Evolutionary conservation across 805 yeast genomes (phyloP), one percentile per base, ranked within the genome.

Genomic region (Huiozyma naganishii): DNA sequence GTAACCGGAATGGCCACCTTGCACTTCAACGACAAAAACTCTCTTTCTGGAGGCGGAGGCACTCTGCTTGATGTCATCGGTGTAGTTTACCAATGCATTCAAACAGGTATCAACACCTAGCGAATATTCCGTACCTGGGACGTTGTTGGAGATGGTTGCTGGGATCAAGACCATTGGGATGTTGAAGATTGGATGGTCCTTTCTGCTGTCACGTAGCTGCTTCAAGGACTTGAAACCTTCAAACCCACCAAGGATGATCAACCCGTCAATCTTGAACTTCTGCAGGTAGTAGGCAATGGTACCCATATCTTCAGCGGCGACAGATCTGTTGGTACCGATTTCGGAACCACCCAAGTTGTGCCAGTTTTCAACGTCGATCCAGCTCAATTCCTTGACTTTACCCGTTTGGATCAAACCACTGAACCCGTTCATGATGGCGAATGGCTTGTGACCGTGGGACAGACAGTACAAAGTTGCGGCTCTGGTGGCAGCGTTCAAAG

Each of bases 81-180:
- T 90, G 71, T 92, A 92, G 45, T 83, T 79, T 49, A 88, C 87
- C 56, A 92, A 72, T 7, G 92, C 71, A 66, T 92, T 92, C 71
- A 92, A 70, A 71, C 98, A 94, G 8, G 99, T 92, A 63, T 92
- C 98, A 9, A 88, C 74, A 46, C 99, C 99, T 46, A 92, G 68
- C 0, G 97, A 88, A 65, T 88, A 88, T 66, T 92, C 97, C 1
- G 97, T 83, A 47, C 98, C 99, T n/a, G 99, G 98, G 41, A 92
- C 97, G 55, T 92, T 92, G 69, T 92, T 92, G 12, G 97, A 88
- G 51, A 92, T 86, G 2, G 98, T 92, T 2, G 97, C 90, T 8
- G 98, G 98, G 52, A 92, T 73, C 54, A 86, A 77, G 36, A 85
- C 83, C 85, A 90, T 81, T 49, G 98, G 98, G 52, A 92, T 88